Evolutionary conservation across 345 rosid species (phyloP).

Genomic region (Dipteronia sinensis): DNA sequence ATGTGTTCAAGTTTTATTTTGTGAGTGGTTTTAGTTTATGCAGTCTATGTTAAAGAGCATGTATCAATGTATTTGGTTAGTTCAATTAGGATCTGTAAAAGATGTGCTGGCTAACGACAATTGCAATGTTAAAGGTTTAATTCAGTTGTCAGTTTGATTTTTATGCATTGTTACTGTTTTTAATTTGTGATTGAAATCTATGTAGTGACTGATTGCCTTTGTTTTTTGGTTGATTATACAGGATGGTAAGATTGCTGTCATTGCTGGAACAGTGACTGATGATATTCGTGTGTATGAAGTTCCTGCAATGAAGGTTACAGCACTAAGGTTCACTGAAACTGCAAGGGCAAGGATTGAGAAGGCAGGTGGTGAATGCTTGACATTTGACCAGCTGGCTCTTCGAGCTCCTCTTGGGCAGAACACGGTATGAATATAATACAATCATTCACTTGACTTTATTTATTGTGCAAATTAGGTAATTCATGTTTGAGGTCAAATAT

Average conservation of each 20-base stretch:
- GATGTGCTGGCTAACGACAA: background rate
- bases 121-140: background rate
- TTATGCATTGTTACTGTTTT: background rate
- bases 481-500: background rate
- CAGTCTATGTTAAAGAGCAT: background rate
- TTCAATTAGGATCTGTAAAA: background rate
- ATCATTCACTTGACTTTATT: too few species aligned
- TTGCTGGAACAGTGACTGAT: slow-evolving; percentile 84
- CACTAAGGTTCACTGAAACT: slow-evolving; percentile 84
- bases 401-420: slow-evolving; percentile 93
- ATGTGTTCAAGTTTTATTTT: background rate
- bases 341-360: slow-evolving; percentile 94
- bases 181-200: background rate
- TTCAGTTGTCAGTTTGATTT: too few species aligned
- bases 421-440: slow-evolving; percentile 51
- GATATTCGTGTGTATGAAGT: slow-evolving; percentile 82
- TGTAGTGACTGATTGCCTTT: background rate
- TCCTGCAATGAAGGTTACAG: slow-evolving; percentile 77
- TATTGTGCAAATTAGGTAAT: too few species aligned
- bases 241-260: slow-evolving; percentile 80
- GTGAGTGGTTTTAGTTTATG: background rate
- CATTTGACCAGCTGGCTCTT: slow-evolving; percentile 91
- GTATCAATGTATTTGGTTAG: background rate
- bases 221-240: slow-evolving; percentile 14
- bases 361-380: slow-evolving; percentile 95